phyloP scores from a whole-genome alignment of 2,329 filamentous ascomycete genomes.

The Colletotrichum eremochloae region DNA sequence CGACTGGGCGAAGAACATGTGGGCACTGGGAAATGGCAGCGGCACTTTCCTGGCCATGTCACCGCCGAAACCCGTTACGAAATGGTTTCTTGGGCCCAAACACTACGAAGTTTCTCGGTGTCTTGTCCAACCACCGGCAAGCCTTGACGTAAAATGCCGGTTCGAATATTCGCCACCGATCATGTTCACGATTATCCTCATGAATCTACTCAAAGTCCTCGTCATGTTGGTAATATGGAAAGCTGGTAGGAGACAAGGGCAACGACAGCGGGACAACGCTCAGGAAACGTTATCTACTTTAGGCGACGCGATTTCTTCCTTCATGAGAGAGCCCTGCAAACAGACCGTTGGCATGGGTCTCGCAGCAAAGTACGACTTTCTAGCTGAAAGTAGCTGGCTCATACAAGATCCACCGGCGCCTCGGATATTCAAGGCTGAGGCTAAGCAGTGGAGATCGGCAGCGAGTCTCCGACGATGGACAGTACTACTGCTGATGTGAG shows the following conservation, averaged over 20 bases:
- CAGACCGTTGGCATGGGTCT: slow-evolving; percentile 5
- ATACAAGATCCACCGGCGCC: neutral
- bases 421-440: neutral
- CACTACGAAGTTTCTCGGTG: slow-evolving; percentile 3
- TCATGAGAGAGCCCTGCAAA: slow-evolving; percentile 12
- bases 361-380: slow-evolving; percentile 2
- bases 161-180: slow-evolving; percentile 9
- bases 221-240: slow-evolving; percentile 19
- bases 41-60: slow-evolving; percentile 3
- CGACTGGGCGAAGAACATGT: slow-evolving; percentile 26
- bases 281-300: slow-evolving; percentile 14
- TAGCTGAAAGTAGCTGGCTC: neutral
- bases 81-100: slow-evolving; percentile 15
- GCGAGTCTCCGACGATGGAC: slow-evolving; percentile 7
- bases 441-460: slow-evolving; percentile 16
- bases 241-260: neutral
- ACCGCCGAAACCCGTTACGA: slow-evolving; percentile 4
- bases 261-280: neutral
- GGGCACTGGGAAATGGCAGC: slow-evolving; percentile 18
- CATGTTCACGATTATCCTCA: slow-evolving; percentile 12
- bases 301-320: slow-evolving; percentile 18
- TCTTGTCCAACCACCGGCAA: neutral
- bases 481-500: neutral
- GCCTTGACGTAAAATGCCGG: neutral
- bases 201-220: slow-evolving; percentile 11